Evolutionary conservation across 129 eudicot species (phyloP), one percentile per base, ranked within the genome.

Genomic region (Saussurea involucrata): DNA sequence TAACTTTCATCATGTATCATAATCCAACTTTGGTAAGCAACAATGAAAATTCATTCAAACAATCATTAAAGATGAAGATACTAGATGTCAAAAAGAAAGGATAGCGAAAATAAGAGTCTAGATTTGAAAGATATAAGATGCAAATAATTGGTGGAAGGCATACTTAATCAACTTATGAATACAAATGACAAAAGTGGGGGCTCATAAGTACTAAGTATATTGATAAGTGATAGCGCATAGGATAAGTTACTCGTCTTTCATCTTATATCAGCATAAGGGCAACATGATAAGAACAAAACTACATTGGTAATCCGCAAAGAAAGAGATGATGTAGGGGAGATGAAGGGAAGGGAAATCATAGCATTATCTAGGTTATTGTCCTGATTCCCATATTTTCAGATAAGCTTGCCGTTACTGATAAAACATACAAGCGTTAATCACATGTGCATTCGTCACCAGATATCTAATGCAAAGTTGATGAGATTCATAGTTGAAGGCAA

Each of bases 221-320:
- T 65, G 32, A 42, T 44, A 25, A 40, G 72, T 64, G 22, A 17
- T 57, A 18, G n/a, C 11, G 7, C 64, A 8, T 57, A 57, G 24
- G 25, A 20, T 21, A 46, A 46, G 58, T 17, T 46, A 46, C 6
- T 10, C 64, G 20, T 57, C 12, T 57, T 40, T 66, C 5, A 76
- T 46, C 53, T 71, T 2, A 57, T 8, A 18, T 72, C 46, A 29
- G 57, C 57, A 28, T 53, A 72, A 72, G 18, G 64, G 63, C 64
- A 72, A 31, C 76, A 49, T 72, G 8, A 71, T 17, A 8, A 71
- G 76, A 71, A 71, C 65, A 49, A 27, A 28, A 31, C 36, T 57
- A 57, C 25, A 57, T 12, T 57, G 58, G 21, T 49, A 49, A 57
- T 57, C 64, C 7, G 24, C 25, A 49, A 57, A 57, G 12, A 57